phyloP scores from a whole-genome alignment of 2,329 filamentous ascomycete species.

The Sclerotinia subarctica region DNA sequence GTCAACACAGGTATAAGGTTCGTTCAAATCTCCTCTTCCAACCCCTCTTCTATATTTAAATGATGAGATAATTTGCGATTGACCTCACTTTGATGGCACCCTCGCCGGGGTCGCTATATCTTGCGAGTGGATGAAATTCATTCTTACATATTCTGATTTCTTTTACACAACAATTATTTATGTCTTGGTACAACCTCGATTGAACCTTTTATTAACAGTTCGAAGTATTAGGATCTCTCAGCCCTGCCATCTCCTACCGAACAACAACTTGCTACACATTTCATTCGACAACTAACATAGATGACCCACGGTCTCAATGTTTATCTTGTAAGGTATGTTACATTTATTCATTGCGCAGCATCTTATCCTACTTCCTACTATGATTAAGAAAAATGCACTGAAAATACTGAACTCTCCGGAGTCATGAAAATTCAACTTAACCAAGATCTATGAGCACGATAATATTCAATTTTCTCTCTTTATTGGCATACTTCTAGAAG shows the following conservation, averaged over 20 bases:
- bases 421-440: slow-evolving; percentile 38
- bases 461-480: neutral
- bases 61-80: slow-evolving; percentile 99
- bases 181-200: neutral
- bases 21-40: slow-evolving; percentile 7
- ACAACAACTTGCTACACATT: neutral
- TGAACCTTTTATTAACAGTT: neutral
- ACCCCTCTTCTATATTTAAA: slow-evolving; percentile 40
- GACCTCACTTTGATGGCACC: slow-evolving; percentile 78
- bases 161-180: slow-evolving; percentile 16
- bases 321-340: neutral
- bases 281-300: neutral
- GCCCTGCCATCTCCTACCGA: no score
- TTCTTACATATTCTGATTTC: slow-evolving; percentile 98
- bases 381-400: slow-evolving; percentile 42
- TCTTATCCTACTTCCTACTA: slow-evolving; percentile 22
- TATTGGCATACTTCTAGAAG: neutral
- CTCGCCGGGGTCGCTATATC: slow-evolving; percentile 90
- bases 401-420: slow-evolving; percentile 40
- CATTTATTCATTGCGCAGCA: neutral
- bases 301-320: neutral
- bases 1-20: slow-evolving; percentile 9
- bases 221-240: neutral
- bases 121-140: slow-evolving; percentile 77
- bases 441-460: slow-evolving; percentile 41